phyloP scores from a whole-genome alignment of 169 alveolate species.

The Plasmodium vivax region DNA sequence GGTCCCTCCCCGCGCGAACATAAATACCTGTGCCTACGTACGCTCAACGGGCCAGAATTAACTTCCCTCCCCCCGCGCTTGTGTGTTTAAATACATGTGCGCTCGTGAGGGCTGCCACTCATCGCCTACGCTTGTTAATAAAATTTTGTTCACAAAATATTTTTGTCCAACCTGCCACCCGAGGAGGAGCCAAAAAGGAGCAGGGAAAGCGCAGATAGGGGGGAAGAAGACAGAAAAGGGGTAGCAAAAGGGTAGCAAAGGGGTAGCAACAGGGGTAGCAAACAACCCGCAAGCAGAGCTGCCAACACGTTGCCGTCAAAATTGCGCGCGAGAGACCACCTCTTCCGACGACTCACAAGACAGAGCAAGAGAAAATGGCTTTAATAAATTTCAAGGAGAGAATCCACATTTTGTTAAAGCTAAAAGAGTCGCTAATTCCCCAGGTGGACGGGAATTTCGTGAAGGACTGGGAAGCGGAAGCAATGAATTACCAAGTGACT shows the following conservation, averaged over 20 bases:
- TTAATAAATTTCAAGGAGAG: slow-evolving; percentile 66
- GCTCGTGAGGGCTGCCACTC: neutral
- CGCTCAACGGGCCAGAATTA: neutral
- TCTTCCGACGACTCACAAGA: neutral
- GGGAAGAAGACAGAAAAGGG: neutral
- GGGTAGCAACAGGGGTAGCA: neutral
- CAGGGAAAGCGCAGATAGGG: neutral
- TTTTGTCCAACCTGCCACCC: neutral
- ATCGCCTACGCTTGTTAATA: neutral
- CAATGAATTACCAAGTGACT: slow-evolving; percentile 73
- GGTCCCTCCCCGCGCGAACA: neutral
- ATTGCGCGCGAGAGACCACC: neutral
- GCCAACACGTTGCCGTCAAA: neutral
- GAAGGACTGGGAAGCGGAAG: slow-evolving; percentile 79
- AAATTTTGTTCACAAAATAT: neutral
- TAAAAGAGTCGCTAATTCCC: slow-evolving; percentile 71
- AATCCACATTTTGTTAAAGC: slow-evolving; percentile 65
- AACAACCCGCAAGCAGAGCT: no score
- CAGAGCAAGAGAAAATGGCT: slow-evolving; percentile 20
- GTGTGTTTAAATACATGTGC: neutral
- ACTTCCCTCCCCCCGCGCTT: neutral
- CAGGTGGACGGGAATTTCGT: slow-evolving; percentile 77
- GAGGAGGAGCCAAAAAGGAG: neutral
- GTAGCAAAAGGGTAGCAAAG: neutral
- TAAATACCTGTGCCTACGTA: neutral